Evolutionary conservation across 164 flowering plant species (phyloP), one percentile per base, ranked within the genome.

Genomic region (Paratinospora sagittata): DNA sequence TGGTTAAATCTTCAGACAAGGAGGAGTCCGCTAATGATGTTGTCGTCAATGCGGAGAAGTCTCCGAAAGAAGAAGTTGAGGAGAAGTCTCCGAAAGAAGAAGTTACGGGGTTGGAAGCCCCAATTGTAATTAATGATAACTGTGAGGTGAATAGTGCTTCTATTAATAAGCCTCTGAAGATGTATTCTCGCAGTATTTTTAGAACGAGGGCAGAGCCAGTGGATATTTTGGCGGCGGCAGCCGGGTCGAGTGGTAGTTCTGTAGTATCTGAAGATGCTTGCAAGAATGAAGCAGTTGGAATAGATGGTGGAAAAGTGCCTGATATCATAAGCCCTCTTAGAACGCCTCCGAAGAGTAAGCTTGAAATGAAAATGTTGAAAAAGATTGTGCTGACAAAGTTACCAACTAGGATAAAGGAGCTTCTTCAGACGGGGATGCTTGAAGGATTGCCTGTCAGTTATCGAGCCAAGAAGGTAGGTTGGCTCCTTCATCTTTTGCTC

Each of bases 361-460:
- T 77, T 0, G 78, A 72, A 57, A 73, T 66, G 77, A 82, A 79
- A 71, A 74, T 73, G 80, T 76, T 84, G 0, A 80, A 76, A 55
- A 84, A 73, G 72, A 79, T 81, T 69, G 75, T 61, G 8, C 49
- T 66, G 60, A 80, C 62, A 62, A 82, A 82, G 77, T 58, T 77
- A 39, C 89, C 93, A 1, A 9, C 75, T 2, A 86, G 69, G 63
- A 69, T 85, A 37, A 85, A 76, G 75, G 93, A 89, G 52, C 82
- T 92, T 69, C 82, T 92, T 17, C 84, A 78, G 9, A 86, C 88
- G 3, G 90, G 96, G 37, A 57, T 92, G 73, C 87, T 92, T 3
- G 93, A 90, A 75, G 96, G 93, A n/a, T 39, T 83, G 30, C 63
- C 64, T 33, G 91, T 92, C 41, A 76, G 52, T 65, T 90, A 88